These are phyloP conservation scores for Priceomyces fermenticarens DNA, from an alignment of 805 yeast genomes.

Conservation along the genomic window DNA sequence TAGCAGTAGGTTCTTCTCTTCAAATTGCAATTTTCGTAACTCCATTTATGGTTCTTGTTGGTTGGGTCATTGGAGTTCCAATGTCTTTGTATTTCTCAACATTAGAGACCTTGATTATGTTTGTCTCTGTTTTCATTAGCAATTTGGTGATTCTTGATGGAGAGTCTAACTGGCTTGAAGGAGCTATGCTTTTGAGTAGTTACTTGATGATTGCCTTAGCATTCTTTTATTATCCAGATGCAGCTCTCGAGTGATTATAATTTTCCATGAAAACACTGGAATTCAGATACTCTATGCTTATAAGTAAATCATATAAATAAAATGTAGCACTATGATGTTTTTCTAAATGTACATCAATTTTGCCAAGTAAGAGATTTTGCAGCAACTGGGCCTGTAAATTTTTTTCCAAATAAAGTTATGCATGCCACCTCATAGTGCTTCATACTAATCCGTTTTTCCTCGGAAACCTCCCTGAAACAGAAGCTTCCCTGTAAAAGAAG, in stretches of 20 bases:
- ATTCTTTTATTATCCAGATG: constrained; percentile 82
- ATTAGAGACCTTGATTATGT: constrained; percentile 89
- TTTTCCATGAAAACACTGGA: too few species aligned
- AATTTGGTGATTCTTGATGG: constrained; percentile 90
- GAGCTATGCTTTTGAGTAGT: constrained; percentile 85
- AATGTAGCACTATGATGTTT: too few species aligned
- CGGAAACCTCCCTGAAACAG: too few species aligned
- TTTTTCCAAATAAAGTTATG: too few species aligned
- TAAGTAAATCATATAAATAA: too few species aligned
- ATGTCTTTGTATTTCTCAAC: constrained; percentile 91
- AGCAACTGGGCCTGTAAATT: too few species aligned
- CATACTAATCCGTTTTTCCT: too few species aligned
- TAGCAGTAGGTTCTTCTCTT: constrained; percentile 92
- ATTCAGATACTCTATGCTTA: too few species aligned
- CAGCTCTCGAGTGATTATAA: constrained; percentile 4
- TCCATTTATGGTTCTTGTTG: constrained; percentile 89
- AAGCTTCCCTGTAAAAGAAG: too few species aligned
- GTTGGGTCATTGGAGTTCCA: constrained; percentile 90
- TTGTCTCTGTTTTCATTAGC: constrained; percentile 83
- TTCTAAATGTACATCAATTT: neutral
- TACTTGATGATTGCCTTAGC: constrained; percentile 86
- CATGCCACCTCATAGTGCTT: too few species aligned
- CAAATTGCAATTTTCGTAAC: constrained; percentile 95
- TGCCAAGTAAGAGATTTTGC: too few species aligned
- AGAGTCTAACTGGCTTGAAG: constrained; percentile 95